Percentiles rank a stretch among this genome's conserved stretches.
These are phyloP conservation scores for Penstemon barbatus DNA, from an alignment of 257 asterid genomes.

Conservation along the genomic window DNA sequence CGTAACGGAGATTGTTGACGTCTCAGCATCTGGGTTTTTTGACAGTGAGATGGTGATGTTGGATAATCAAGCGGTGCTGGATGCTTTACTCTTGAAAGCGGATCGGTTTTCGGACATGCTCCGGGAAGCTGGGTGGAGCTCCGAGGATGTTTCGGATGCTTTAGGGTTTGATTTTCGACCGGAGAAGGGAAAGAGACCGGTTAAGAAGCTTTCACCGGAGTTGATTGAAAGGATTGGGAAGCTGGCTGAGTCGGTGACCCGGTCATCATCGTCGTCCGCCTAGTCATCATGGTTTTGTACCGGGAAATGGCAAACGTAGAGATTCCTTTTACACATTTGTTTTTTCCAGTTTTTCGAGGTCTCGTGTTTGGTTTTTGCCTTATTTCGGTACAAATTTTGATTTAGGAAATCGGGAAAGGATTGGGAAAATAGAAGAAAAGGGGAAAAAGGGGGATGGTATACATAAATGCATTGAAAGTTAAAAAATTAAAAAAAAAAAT, in stretches of 20 bases:
- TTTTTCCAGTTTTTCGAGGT: constrained; percentile 37
- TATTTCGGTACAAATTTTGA: constrained; percentile 38
- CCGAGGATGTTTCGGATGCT: constrained; percentile 90
- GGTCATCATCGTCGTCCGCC: constrained; percentile 46
- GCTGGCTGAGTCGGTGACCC: constrained; percentile 82
- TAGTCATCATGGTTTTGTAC: constrained; percentile 27
- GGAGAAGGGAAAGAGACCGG: constrained; percentile 72
- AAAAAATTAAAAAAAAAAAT: no score
- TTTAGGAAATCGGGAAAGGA: constrained; percentile 36
- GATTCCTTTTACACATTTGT: constrained; percentile 37
- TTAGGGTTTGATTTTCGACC: constrained; percentile 75
- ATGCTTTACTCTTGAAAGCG: constrained; percentile 79
- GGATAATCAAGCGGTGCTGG: constrained; percentile 80
- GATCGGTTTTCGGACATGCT: constrained; percentile 88
- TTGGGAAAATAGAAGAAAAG: constrained; percentile 13
- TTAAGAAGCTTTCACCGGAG: constrained; percentile 68
- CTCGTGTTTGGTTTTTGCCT: constrained; percentile 47
- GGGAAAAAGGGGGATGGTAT: neutral
- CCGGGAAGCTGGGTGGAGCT: constrained; percentile 93
- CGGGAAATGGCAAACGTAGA: constrained; percentile 40
- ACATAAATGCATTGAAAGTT: constrained; percentile 10
- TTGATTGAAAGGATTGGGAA: constrained; percentile 66
- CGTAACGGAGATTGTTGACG: constrained; percentile 74
- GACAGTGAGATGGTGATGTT: constrained; percentile 79
- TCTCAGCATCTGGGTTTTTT: constrained; percentile 85